These are phyloP conservation scores for Phytophthora tentaculata DNA, from an alignment of 352 stramenopile genomes.

Conservation along the genomic window DNA sequence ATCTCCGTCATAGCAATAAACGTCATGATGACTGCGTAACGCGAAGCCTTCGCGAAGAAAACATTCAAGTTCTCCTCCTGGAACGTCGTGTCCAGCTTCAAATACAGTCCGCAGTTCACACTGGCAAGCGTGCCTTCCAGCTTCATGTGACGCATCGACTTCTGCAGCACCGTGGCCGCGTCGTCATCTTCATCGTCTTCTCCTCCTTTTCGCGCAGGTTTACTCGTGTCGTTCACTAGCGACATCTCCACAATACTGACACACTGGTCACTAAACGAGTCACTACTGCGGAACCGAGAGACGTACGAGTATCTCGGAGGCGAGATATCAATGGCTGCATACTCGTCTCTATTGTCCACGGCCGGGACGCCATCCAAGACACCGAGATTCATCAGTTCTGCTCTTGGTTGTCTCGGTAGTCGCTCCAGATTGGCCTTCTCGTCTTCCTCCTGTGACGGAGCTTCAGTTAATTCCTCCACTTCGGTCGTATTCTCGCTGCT, in stretches of 20 bases:
- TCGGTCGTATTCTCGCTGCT: conserved; percentile 26
- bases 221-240: conserved; percentile 52
- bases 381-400: conserved; percentile 66
- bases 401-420: conserved; percentile 44
- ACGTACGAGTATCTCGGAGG: conserved; percentile 83
- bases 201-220: conserved; percentile 14
- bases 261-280: conserved; percentile 86
- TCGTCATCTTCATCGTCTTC: conserved; percentile 45
- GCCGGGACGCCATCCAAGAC: conserved; percentile 70
- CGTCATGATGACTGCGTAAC: conserved; percentile 87
- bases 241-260: conserved; percentile 84
- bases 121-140: conserved; percentile 70
- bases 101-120: conserved; percentile 79
- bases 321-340: conserved; percentile 76
- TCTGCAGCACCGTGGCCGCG: conserved; percentile 40
- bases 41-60: conserved; percentile 82
- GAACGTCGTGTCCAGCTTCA: conserved; percentile 78
- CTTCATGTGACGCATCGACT: conserved; percentile 55
- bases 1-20: conserved; percentile 88
- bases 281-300: conserved; percentile 78
- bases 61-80: conserved; percentile 85
- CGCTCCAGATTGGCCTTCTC: conserved; percentile 30
- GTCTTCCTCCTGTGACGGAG: conserved; percentile 35
- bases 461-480: conserved; percentile 21
- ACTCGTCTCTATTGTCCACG: conserved; percentile 69